These are phyloP conservation scores for Nelumbo lutea DNA, from an alignment of 164 flowering plant genomes.

Conservation along the genomic window DNA sequence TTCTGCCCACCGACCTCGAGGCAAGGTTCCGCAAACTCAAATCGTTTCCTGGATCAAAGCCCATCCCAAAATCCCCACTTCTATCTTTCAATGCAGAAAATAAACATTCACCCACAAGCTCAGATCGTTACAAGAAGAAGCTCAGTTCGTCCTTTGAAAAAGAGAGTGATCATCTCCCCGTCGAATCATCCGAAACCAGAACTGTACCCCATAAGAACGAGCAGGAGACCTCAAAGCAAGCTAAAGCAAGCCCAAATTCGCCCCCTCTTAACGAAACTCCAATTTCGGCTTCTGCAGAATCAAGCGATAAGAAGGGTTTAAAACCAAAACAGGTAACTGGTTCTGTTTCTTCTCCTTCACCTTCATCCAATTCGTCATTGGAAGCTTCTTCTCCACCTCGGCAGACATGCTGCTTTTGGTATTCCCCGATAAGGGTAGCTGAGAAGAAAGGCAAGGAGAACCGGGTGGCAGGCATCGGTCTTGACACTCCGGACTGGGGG, in stretches of 20 bases:
- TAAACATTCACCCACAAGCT: background rate
- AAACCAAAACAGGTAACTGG: slow-evolving; percentile 12
- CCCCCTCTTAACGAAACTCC: slow-evolving; percentile 1
- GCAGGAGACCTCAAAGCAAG: background rate
- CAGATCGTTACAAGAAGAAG: background rate
- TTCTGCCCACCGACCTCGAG: slow-evolving; percentile 57
- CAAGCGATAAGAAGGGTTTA: slow-evolving; percentile 1
- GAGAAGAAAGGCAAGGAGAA: slow-evolving; percentile 26
- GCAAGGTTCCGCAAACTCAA: slow-evolving; percentile 65
- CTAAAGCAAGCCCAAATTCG: slow-evolving; percentile 5
- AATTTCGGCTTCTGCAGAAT: background rate
- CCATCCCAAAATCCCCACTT: slow-evolving; percentile 12
- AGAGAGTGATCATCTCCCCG: background rate
- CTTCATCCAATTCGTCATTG: slow-evolving; percentile 13
- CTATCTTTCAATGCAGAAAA: slow-evolving; percentile 9
- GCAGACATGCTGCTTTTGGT: slow-evolving; percentile 49
- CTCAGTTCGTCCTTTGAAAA: slow-evolving; percentile 9
- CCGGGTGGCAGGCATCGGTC: slow-evolving; percentile 7
- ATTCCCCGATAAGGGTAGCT: slow-evolving; percentile 40
- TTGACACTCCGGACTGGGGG: slow-evolving; percentile 27
- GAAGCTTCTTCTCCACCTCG: slow-evolving; percentile 33
- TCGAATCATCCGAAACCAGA: background rate
- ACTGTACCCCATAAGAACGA: background rate
- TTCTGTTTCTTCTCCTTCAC: slow-evolving; percentile 17
- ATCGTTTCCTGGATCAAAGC: slow-evolving; percentile 39